Evolutionary conservation across 2,329 filamentous ascomycete species (phyloP).

Genomic region (Penicillium crustosum): DNA sequence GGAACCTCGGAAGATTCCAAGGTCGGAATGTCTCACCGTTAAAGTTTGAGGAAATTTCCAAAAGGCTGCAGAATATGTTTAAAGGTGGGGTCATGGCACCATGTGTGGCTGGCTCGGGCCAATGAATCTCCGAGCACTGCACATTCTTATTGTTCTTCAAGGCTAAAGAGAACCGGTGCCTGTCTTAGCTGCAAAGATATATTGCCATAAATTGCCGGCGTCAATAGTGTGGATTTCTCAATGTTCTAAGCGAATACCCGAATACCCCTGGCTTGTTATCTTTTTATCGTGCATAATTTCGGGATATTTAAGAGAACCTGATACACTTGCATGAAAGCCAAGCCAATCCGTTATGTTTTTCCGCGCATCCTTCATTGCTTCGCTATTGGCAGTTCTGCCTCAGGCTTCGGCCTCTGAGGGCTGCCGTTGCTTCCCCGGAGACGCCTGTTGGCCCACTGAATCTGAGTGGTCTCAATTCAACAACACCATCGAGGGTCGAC

Average conservation of each 20-base stretch:
- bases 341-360: not conserved
- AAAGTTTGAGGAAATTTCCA: not conserved
- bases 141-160: not conserved
- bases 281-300: not conserved
- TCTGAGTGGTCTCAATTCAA: slow-evolving; percentile 55
- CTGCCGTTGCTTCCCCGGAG: slow-evolving; percentile 54
- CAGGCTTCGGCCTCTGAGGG: slow-evolving; percentile 1
- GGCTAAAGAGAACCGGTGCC: not conserved
- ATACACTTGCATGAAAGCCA: not conserved
- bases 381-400: slow-evolving; percentile 1
- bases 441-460: slow-evolving; percentile 55
- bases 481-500: slow-evolving; percentile 49
- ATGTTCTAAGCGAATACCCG: not conserved
- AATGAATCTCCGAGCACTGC: not conserved
- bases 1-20: no score
- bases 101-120: not conserved
- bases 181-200: not conserved
- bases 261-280: not conserved
- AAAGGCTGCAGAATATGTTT: not conserved
- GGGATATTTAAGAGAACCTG: not conserved
- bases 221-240: not conserved
- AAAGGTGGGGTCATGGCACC: not conserved
- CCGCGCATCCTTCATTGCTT: not conserved
- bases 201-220: not conserved
- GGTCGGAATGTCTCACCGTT: not conserved